Evolutionary conservation across 306 rosid genomes (phyloP).

Genomic region (Abrus pulchellus): DNA sequence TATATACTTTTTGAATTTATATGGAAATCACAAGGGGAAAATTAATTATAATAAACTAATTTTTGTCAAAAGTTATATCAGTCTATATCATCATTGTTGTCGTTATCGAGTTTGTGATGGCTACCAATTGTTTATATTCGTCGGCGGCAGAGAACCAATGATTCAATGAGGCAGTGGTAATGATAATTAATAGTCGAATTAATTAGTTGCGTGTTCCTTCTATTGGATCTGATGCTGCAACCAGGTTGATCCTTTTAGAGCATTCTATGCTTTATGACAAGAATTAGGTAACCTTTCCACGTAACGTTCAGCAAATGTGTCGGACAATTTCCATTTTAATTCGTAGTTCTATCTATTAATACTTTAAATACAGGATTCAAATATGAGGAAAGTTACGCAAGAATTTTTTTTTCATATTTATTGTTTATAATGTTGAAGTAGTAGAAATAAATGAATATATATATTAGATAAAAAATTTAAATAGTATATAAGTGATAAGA

Average conservation of each 20-base stretch:
- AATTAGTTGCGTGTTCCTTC: conserved; percentile 41
- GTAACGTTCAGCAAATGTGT: conserved; percentile 30
- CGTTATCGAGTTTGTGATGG: conserved; percentile 12
- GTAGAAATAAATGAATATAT: too few relatives aligned
- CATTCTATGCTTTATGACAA: conserved; percentile 49
- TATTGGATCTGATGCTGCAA: conserved; percentile 39
- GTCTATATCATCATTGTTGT: conserved; percentile 22
- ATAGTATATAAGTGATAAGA: too few relatives aligned
- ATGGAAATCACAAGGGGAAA: neutral
- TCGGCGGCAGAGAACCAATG: conserved; percentile 45
- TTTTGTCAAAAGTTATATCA: too few relatives aligned
- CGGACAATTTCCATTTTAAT: neutral
- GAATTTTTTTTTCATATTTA: neutral
- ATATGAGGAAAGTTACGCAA: neutral
- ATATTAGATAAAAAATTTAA: too few relatives aligned
- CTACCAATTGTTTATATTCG: conserved; percentile 42
- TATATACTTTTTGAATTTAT: too few relatives aligned
- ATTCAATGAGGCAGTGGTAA: conserved; percentile 7
- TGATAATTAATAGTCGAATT: conserved; percentile 23
- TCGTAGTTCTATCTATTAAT: neutral
- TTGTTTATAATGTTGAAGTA: neutral
- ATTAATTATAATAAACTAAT: too few relatives aligned
- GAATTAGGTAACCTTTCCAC: conserved; percentile 49
- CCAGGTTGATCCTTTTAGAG: conserved; percentile 22
- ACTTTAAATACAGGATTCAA: neutral